These are phyloP conservation scores for Trichophaea hybrida DNA, from an alignment of 2,329 filamentous ascomycete genomes.

Conservation along the genomic window DNA sequence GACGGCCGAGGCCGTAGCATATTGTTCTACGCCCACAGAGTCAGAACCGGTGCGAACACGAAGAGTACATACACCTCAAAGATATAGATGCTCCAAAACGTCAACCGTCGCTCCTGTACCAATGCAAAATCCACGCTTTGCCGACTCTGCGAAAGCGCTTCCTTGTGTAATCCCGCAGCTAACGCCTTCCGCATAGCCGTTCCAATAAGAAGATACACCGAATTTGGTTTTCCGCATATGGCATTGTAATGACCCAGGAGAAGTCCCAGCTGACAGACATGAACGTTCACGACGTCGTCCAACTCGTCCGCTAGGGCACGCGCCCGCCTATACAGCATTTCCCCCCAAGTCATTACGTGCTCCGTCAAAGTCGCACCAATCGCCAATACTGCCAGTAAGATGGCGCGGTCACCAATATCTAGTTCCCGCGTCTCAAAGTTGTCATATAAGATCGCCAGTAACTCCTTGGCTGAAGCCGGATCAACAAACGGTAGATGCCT, in stretches of 20 bases:
- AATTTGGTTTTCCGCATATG: neutral
- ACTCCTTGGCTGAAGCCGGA: neutral
- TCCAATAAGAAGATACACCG: neutral
- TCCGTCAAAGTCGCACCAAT: slow-evolving; percentile 1
- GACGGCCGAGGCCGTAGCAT: neutral
- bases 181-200: slow-evolving; percentile 6
- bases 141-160: neutral
- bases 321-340: neutral
- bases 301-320: neutral
- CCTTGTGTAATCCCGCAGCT: slow-evolving; percentile 2
- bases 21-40: neutral
- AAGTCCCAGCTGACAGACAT: neutral
- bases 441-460: neutral
- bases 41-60: too few species aligned
- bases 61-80: neutral
- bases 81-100: slow-evolving; percentile 5
- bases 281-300: slow-evolving; percentile 1
- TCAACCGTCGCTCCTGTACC: neutral
- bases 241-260: neutral
- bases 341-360: neutral
- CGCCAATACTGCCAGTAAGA: neutral
- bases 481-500: slow-evolving; percentile 3
- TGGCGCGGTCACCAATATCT: slow-evolving; percentile 1
- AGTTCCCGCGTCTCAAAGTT: neutral
- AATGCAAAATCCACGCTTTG: neutral